Percentiles rank a stretch among this genome's conserved stretches.
Conservation (phyloP, 2,329 filamentous ascomycete species). For the Exserohilum rostratum region DNA sequence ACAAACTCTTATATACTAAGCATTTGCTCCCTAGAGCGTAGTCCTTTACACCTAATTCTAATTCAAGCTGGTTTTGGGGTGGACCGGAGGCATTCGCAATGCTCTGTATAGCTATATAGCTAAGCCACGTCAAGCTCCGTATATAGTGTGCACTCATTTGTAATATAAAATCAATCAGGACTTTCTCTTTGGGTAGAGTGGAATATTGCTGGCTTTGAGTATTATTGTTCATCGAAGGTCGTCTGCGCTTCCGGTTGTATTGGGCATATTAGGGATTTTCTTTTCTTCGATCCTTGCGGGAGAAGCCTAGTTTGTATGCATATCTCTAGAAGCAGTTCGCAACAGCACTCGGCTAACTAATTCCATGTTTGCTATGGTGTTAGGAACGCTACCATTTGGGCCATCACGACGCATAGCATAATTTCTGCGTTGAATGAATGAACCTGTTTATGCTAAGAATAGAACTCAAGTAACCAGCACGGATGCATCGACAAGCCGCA, state of each 20-base stretch:
- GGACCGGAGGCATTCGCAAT: too few species aligned
- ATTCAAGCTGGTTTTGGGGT: too few species aligned
- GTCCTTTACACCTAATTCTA: too few species aligned
- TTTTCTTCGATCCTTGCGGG: neutral
- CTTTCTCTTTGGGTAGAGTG: slow-evolving; percentile 34
- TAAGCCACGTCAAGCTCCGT: too few species aligned
- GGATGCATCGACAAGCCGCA: slow-evolving; percentile 1
- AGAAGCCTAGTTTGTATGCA: neutral
- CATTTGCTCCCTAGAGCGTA: too few species aligned
- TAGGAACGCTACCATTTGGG: neutral
- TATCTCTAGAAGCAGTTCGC: neutral
- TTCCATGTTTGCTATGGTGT: neutral
- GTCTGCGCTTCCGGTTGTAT: neutral
- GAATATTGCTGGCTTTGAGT: slow-evolving; percentile 37
- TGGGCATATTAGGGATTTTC: neutral
- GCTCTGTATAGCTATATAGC: too few species aligned
- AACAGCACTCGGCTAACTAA: neutral
- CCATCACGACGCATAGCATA: neutral
- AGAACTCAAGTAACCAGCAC: neutral
- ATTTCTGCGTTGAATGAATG: neutral
- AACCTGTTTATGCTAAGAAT: neutral
- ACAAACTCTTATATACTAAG: too few species aligned
- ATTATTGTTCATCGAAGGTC: neutral
- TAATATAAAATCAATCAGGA: slow-evolving; percentile 23
- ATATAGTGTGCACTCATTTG: slow-evolving; percentile 18